Conservation (phyloP, 169 alveolate genomes). For the Plasmodium gaboni region DNA sequence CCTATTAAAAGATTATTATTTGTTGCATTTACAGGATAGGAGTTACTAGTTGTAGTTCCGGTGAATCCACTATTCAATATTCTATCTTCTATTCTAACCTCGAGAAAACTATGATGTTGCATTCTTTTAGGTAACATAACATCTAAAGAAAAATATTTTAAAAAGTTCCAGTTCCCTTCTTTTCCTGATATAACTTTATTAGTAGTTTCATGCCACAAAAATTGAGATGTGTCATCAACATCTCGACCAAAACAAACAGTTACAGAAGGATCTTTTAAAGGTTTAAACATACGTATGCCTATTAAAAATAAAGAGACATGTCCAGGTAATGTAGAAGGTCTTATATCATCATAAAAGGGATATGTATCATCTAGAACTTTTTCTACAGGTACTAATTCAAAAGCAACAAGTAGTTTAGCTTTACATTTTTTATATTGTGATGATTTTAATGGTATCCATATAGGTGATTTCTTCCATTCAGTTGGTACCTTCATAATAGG, state of each 20-base stretch:
- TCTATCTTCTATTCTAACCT: slow-evolving; percentile 80
- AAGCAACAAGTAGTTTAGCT: slow-evolving; percentile 89
- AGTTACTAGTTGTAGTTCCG: neutral
- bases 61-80: slow-evolving; percentile 37
- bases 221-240: slow-evolving; percentile 85
- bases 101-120: slow-evolving; percentile 90
- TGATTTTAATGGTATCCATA: slow-evolving; percentile 89
- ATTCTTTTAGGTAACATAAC: slow-evolving; percentile 88
- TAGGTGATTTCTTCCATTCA: slow-evolving; percentile 92
- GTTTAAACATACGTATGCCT: slow-evolving; percentile 89
- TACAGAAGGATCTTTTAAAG: slow-evolving; percentile 88
- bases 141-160: slow-evolving; percentile 79
- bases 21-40: slow-evolving; percentile 40
- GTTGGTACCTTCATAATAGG: slow-evolving; percentile 89
- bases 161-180: slow-evolving; percentile 83
- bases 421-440: slow-evolving; percentile 85
- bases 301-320: slow-evolving; percentile 87
- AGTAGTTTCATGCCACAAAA: slow-evolving; percentile 85
- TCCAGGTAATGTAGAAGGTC: slow-evolving; percentile 88
- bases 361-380: slow-evolving; percentile 79
- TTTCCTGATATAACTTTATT: slow-evolving; percentile 83
- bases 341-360: slow-evolving; percentile 91
- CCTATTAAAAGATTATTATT: slow-evolving; percentile 80
- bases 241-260: slow-evolving; percentile 89
- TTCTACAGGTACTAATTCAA: slow-evolving; percentile 89